Evolutionary conservation across 192 early-diverging fungal species (phyloP), one percentile per base, ranked within the genome.

Genomic region (Coemansia interrupta): DNA sequence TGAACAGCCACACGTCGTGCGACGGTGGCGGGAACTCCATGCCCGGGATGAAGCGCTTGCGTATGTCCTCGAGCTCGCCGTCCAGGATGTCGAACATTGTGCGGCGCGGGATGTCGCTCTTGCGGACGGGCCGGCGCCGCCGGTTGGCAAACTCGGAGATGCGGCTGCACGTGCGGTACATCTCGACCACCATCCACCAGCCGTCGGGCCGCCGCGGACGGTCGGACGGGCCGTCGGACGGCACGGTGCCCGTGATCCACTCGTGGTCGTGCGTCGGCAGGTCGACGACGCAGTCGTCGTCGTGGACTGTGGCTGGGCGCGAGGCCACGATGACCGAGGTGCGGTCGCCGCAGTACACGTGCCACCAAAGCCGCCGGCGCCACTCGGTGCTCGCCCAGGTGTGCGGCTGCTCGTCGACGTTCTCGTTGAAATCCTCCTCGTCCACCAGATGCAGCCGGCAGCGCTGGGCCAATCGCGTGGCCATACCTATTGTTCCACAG

Each of bases 391-490:
- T 70, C 9, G 60, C 63, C 70, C 70, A 72, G 5, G 60, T 56
- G 49, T 49, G 61, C 32, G 63, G 53, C 48, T 66, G 63, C 22
- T 58, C 55, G 23, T 66, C 66, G n/a, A 56, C 65, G 30, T 79
- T 73, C 54, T 79, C 76, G 45, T 61, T 79, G 50, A 79, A 79
- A 17, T 79, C 76, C n/a, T 61, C 66, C 36, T 79, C 76, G 54
- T 79, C 76, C 26, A 73, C 64, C 42, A 79, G 56, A 22, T 79
- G 76, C 57, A 79, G 43, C 20, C 71, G 70, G 49, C 66, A 68
- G 41, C 76, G 70, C 64, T 79, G 66, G 5, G 76, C 76, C 61
- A 78, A 55, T 0, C 74, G 68, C 42, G 68, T 78, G 17, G 74
- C 74, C 68, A 78, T 78, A 3, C 74, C 74, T 59, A 59, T 2